Conservation (phyloP, 2,329 filamentous ascomycete genomes). For the Talaromyces piceae region DNA sequence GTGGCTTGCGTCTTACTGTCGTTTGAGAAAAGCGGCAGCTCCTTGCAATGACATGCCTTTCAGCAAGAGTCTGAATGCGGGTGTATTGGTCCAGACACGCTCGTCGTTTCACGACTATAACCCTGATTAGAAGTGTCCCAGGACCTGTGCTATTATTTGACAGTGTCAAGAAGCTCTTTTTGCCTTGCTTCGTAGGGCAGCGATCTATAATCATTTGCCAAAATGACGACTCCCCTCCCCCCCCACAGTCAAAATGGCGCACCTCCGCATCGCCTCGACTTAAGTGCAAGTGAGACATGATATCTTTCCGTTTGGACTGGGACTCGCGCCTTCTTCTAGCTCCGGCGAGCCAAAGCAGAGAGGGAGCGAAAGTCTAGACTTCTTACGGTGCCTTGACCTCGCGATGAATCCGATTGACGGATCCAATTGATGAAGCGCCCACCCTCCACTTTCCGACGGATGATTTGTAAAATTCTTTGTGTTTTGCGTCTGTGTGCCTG, state of each 20-base stretch:
- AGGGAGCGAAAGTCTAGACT: not conserved
- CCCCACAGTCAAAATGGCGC: not conserved
- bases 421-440: not conserved
- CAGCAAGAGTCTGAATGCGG: not conserved
- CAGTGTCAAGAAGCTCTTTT: too few species aligned
- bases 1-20: not conserved
- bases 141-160: too few species aligned
- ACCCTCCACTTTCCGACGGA: too few species aligned
- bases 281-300: conserved; percentile 6
- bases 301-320: not conserved
- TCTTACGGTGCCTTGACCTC: not conserved
- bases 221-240: too few species aligned
- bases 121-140: not conserved
- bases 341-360: not conserved
- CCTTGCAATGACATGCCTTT: not conserved
- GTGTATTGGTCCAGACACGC: not conserved
- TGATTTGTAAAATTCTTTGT: too few species aligned
- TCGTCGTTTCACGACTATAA: conserved; percentile 5
- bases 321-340: conserved; percentile 3
- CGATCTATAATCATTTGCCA: conserved; percentile 4
- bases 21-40: not conserved
- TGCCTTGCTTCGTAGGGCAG: not conserved
- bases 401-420: not conserved
- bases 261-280: too few species aligned
- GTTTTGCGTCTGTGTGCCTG: not conserved